These are phyloP conservation scores for Phoenix roebelenii DNA, from an alignment of 176 grass and related monocot genomes.

Conservation along the genomic window DNA sequence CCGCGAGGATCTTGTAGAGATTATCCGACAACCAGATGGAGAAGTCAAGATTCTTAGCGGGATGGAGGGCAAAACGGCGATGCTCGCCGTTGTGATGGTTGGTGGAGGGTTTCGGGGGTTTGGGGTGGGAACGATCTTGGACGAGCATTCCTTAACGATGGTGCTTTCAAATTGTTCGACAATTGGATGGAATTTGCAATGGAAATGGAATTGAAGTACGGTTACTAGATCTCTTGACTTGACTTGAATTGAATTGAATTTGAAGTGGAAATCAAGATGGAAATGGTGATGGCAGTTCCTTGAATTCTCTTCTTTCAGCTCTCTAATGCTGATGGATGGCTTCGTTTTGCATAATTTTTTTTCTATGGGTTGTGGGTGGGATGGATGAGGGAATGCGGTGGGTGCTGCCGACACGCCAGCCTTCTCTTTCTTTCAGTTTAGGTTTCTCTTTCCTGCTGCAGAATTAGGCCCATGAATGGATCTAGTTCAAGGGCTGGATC, in stretches of 20 bases:
- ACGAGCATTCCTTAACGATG: constrained; percentile 43
- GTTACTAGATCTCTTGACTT: too few relatives aligned
- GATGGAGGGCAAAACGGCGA: constrained; percentile 28
- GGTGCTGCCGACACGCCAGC: constrained; percentile 26
- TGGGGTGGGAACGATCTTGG: constrained; percentile 38
- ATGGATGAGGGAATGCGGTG: constrained; percentile 28
- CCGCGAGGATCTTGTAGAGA: constrained; percentile 61
- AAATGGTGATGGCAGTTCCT: too few relatives aligned
- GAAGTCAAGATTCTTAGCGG: constrained; percentile 85
- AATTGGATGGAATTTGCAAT: constrained; percentile 19
- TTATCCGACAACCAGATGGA: constrained; percentile 66
- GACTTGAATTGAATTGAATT: too few relatives aligned
- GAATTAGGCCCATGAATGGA: too few relatives aligned
- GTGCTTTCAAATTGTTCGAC: neutral
- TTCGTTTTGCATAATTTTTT: neutral
- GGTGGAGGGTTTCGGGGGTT: constrained; percentile 9
- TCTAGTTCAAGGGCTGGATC: too few relatives aligned
- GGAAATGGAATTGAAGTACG: neutral
- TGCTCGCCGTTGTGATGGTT: constrained; percentile 17
- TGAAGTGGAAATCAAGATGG: too few relatives aligned
- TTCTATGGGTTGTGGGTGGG: neutral
- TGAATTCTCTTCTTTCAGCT: neutral
- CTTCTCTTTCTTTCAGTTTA: constrained; percentile 51
- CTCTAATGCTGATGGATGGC: neutral
- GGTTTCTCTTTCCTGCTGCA: constrained; percentile 23